Evolutionary conservation across 176 grass and related monocot species (phyloP), one percentile per base, ranked within the genome.

Genomic region (Carex littledalei): DNA sequence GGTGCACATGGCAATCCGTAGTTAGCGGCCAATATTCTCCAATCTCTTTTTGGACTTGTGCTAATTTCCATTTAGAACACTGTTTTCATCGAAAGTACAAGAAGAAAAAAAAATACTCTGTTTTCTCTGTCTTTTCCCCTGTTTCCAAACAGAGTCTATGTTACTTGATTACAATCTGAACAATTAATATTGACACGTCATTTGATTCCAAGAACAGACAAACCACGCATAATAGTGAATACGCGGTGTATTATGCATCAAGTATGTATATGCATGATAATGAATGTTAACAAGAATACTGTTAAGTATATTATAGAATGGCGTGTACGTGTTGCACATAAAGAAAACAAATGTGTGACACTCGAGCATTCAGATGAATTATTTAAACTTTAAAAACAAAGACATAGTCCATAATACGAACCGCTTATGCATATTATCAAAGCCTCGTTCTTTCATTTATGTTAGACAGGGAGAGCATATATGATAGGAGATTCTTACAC

Each of bases 21-120:
- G 35, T 81, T 81, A 81, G 60, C 79, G 79, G 39, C 81, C 81
- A 83, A 55, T 67, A 47, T 52, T 67, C 81, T 29, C 37, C 63
- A 18, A 67, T 49, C 41, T 68, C 81, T 68, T 83, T 83, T 83
- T 83, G 81, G 81, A 63, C 43, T 68, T 29, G 17, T 29, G 80
- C 37, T 66, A 3, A 35, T 66, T 62, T 63, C 1, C 45, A 76
- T 0, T 29, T 50, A 12, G 31, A 26, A 53, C 21, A 26, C n/a
- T 75, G 45, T 74, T 54, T 53, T 41, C 3, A 1, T 70, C 6
- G 67, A 43, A 43, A 18, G 12, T 14, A 76, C 10, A 55, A 34
- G 5, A 34, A 78, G 52, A 55, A 55, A 6, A 39, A 35, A 71
- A 78, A 78, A 34, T 32, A 52, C 45, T 76, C 45, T 75, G 10